Evolutionary conservation across 73 alveolate species (phyloP), one percentile per base, ranked within the genome.

Genomic region (Symbiodinium natans): DNA sequence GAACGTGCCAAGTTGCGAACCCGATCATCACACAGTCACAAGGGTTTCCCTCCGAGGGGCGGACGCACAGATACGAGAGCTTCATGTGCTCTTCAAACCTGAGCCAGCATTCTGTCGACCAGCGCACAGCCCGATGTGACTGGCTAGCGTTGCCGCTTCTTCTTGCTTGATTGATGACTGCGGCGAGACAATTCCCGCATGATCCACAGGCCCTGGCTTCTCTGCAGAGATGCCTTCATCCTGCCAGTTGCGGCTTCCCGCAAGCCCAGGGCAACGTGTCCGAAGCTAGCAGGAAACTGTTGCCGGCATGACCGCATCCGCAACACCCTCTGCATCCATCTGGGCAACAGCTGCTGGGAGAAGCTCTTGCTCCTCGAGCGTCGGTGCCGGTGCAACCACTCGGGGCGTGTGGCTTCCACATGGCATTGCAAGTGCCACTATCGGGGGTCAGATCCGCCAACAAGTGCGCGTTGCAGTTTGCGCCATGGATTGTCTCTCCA

Each of bases 1-100:
- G 59, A 46, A 46, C 59, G 13, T 46, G 59, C 6, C 59, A 46
- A 46, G n/a, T n/a, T n/a, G n/a, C n/a, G n/a, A n/a, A n/a, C n/a
- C n/a, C n/a, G n/a, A n/a, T n/a, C n/a, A n/a, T n/a, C n/a, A n/a
- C n/a, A n/a, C n/a, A n/a, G n/a, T n/a, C n/a, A n/a, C n/a, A n/a
- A n/a, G n/a, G n/a, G n/a, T n/a, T n/a, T n/a, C n/a, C 59, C 59
- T 13, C 59, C 59, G 23, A 80, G 94, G 33, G 52, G n/a, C 84
- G 33, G 85, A 87, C 97, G 31, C 97, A 90, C 34, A 90, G 97
- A 39, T 90, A 90, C 31, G 89, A 63, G 31, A 90, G 48, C 97
- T 68, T 90, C 97, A 90, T 90, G 63, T 90, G 97, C 80, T 90
- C 97, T 25, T 68, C 40, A 56, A 90, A 90, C 97, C 97, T 89